These are phyloP conservation scores for Lindgomyces ingoldianus DNA, from an alignment of 495 filamentous ascomycete genomes.

Conservation along the genomic window DNA sequence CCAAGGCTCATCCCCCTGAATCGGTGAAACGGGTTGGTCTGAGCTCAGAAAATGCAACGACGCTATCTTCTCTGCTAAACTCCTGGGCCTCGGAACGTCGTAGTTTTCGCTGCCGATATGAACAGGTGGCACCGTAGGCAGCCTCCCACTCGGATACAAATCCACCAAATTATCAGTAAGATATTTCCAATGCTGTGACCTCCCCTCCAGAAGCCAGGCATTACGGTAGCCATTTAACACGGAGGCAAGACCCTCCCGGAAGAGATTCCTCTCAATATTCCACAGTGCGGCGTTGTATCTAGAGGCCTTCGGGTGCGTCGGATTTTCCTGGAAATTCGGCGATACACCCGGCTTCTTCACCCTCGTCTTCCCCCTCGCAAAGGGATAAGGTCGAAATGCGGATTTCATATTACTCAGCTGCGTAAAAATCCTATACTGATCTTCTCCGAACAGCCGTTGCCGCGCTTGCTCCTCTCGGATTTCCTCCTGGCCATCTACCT, in stretches of 20 bases:
- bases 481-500: not conserved
- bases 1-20: slow-evolving; percentile 28
- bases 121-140: slow-evolving; percentile 21
- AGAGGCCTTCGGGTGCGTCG: slow-evolving; percentile 5
- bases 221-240: slow-evolving; percentile 10
- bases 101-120: not conserved
- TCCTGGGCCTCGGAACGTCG: not conserved
- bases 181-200: slow-evolving; percentile 4
- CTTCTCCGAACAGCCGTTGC: not conserved
- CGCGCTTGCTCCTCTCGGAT: not conserved
- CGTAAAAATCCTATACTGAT: not conserved
- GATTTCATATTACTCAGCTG: not conserved
- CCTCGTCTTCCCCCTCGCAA: not conserved
- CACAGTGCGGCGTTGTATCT: slow-evolving; percentile 14
- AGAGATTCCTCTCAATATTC: slow-evolving; percentile 23
- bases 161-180: slow-evolving; percentile 2
- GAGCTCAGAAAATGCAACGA: slow-evolving; percentile 4
- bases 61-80: slow-evolving; percentile 26
- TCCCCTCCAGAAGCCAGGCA: slow-evolving; percentile 16
- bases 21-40: slow-evolving; percentile 3
- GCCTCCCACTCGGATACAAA: slow-evolving; percentile 13
- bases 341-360: slow-evolving; percentile 9
- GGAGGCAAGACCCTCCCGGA: slow-evolving; percentile 7
- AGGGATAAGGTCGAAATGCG: not conserved
- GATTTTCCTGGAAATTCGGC: slow-evolving; percentile 6